Percentiles rank a stretch among this genome's conserved stretches.
Evolutionary conservation across 169 alveolate genomes (phyloP).

Genomic region (Amoebophrya sp.): DNA sequence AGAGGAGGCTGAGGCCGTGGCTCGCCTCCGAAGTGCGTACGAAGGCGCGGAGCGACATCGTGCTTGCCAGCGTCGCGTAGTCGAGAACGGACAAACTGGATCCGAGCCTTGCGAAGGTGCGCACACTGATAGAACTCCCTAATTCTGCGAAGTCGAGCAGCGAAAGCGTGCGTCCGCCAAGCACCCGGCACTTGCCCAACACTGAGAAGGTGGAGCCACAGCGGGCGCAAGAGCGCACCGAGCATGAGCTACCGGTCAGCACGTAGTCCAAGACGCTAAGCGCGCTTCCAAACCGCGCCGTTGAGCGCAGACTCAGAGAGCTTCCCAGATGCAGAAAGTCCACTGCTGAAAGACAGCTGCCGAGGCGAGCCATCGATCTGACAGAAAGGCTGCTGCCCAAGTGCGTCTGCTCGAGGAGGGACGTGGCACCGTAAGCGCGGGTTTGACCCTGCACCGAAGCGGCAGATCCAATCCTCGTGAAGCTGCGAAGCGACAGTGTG

Average conservation of each 20-base stretch:
- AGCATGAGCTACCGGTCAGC: background rate
- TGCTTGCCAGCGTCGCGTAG: background rate
- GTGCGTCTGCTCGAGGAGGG: background rate
- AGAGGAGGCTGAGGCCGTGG: background rate
- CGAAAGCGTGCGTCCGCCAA: background rate
- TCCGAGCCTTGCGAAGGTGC: background rate
- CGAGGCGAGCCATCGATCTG: background rate
- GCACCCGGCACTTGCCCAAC: background rate
- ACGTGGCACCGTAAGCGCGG: background rate
- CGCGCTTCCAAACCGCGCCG: constrained; percentile 24
- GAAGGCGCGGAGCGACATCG: constrained; percentile 23
- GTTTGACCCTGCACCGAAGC: background rate
- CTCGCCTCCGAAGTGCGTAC: background rate
- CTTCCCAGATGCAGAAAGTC: background rate
- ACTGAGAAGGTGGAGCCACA: background rate
- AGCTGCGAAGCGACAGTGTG: constrained; percentile 3
- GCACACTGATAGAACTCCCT: background rate
- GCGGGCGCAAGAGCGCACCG: background rate
- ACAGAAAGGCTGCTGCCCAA: constrained; percentile 10
- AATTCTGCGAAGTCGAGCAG: background rate
- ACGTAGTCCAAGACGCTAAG: background rate
- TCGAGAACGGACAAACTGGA: background rate
- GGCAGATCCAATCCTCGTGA: background rate
- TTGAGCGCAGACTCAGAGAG: constrained; percentile 3
- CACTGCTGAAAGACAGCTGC: background rate